These are phyloP conservation scores for Xerocomus nothofagi DNA, from an alignment of 1,284 basidiomycete genomes.

Conservation along the genomic window DNA sequence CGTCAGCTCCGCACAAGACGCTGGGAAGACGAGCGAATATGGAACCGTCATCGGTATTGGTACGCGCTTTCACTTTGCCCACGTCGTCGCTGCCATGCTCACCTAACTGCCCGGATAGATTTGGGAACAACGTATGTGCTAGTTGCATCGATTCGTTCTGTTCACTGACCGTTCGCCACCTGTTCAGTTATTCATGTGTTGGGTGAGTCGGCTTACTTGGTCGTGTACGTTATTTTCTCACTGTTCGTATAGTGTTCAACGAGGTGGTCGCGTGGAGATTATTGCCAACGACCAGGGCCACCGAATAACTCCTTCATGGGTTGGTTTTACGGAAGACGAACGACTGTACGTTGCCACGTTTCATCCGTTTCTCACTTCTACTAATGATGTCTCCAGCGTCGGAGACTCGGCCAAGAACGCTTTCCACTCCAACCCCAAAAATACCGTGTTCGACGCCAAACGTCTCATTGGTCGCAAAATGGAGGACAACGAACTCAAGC, in stretches of 20 bases:
- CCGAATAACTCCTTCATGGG: conserved; percentile 96
- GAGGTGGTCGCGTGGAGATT: conserved; percentile 91
- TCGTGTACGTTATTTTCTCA: background rate
- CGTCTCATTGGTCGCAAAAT: conserved; percentile 92
- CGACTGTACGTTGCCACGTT: conserved; percentile 64
- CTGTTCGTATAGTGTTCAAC: conserved; percentile 69
- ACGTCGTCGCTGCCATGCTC: conserved; percentile 1
- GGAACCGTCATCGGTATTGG: conserved; percentile 97
- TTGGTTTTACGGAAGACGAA: conserved; percentile 88
- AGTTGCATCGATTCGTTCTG: background rate
- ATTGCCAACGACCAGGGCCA: conserved; percentile 98
- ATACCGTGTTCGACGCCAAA: conserved; percentile 98
- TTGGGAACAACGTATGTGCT: conserved; percentile 73
- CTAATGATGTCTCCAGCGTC: conserved; percentile 45
- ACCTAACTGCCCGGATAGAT: conserved; percentile 45
- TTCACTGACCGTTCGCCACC: conserved; percentile 25
- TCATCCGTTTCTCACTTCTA: background rate
- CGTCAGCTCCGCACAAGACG: conserved; percentile 57
- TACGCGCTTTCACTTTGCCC: conserved; percentile 39
- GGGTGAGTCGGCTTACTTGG: conserved; percentile 44
- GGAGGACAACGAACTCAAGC: conserved; percentile 75
- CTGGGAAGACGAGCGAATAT: conserved; percentile 57
- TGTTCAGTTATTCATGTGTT: conserved; percentile 70
- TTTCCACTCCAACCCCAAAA: conserved; percentile 82
- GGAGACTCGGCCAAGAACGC: conserved; percentile 82